Evolutionary conservation across 75 land plant genomes (phyloP).

Genomic region (Azolla pinnata): DNA sequence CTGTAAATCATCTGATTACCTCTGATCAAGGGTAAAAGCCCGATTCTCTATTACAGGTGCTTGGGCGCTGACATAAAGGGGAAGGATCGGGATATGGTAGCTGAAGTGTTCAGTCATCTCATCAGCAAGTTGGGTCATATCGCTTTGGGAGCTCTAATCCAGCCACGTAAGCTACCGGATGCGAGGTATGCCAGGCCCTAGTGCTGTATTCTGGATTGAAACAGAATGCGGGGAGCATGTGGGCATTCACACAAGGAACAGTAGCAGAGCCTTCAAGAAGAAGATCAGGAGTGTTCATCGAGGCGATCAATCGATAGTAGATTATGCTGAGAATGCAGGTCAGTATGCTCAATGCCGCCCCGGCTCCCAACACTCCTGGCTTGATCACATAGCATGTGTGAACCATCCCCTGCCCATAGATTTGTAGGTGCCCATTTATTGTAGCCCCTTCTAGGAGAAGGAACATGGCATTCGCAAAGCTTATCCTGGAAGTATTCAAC

Average conservation of each 20-base stretch:
- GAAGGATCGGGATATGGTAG: too few relatives aligned
- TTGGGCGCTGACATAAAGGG: too few relatives aligned
- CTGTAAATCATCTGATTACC: too few relatives aligned
- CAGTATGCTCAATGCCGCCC: neutral
- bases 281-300: neutral
- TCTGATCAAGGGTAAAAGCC: too few relatives aligned
- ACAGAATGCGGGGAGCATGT: neutral
- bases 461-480: neutral
- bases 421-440: constrained; percentile 1
- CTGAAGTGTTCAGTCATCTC: too few relatives aligned
- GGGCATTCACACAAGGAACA: neutral
- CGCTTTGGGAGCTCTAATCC: constrained; percentile 2
- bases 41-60: too few relatives aligned
- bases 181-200: neutral
- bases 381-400: constrained; percentile 5
- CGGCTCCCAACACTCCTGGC: constrained; percentile 6
- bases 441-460: constrained; percentile 6
- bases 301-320: neutral
- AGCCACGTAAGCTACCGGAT: neutral
- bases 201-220: constrained; percentile 7
- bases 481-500: too few relatives aligned
- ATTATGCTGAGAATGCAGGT: neutral
- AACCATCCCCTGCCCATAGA: constrained; percentile 2
- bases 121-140: too few relatives aligned
- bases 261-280: neutral